Evolutionary conservation across 306 rosid genomes (phyloP).

Genomic region (barrel medic (Medicago truncatula)): DNA sequence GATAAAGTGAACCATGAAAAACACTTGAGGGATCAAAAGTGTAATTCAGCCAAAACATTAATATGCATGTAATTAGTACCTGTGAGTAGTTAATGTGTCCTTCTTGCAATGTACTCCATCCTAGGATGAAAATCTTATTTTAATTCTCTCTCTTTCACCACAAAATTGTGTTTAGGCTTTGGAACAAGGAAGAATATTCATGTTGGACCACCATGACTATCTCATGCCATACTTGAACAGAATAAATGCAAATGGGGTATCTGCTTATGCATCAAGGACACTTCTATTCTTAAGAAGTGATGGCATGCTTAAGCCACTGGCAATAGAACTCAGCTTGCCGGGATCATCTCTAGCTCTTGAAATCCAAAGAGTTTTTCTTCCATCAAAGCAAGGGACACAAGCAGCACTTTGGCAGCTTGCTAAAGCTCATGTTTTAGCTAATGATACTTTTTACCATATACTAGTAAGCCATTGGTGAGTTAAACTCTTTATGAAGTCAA

Average conservation of each 20-base stretch:
- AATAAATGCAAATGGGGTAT: slow-evolving; percentile 56
- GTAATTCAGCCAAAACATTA: not conserved
- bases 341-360: slow-evolving; percentile 29
- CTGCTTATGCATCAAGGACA: slow-evolving; percentile 75
- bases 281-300: slow-evolving; percentile 66
- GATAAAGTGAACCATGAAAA: too few relatives aligned
- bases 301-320: slow-evolving; percentile 65
- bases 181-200: slow-evolving; percentile 53
- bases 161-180: slow-evolving; percentile 59
- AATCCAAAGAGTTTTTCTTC: slow-evolving; percentile 51
- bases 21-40: too few relatives aligned
- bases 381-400: slow-evolving; percentile 60
- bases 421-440: slow-evolving; percentile 76
- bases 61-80: not conserved
- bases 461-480: slow-evolving; percentile 80
- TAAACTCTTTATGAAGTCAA: slow-evolving; percentile 6
- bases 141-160: not conserved
- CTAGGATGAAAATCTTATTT: slow-evolving; percentile 2
- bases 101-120: not conserved
- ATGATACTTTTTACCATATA: slow-evolving; percentile 68
- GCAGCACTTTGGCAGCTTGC: slow-evolving; percentile 83
- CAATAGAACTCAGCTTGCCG: slow-evolving; percentile 76
- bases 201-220: slow-evolving; percentile 76
- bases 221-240: slow-evolving; percentile 63
- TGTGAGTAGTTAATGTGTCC: not conserved